Conservation (phyloP, 495 filamentous ascomycete species). For the Entonaema liquescens region DNA sequence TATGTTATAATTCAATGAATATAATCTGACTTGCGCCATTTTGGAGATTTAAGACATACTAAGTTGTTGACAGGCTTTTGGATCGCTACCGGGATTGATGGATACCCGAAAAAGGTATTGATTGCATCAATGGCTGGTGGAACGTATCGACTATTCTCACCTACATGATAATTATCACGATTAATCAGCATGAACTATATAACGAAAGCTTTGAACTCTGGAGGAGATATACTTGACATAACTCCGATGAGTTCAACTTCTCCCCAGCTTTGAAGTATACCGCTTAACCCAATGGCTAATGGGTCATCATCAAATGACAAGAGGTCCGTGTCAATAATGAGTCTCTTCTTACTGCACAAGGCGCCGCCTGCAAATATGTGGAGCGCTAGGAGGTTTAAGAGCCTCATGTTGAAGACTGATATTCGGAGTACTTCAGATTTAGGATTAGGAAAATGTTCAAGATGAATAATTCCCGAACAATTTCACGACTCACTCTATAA, state of each 20-base stretch:
- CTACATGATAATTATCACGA: conserved; percentile 9
- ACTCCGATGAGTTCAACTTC: conserved; percentile 34
- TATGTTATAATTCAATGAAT: conserved; percentile 10
- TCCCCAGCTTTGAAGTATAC: conserved; percentile 29
- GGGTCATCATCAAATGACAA: conserved; percentile 35
- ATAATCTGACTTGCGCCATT: not conserved
- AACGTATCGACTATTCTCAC: conserved; percentile 43
- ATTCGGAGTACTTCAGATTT: not conserved
- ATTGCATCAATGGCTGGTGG: conserved; percentile 46
- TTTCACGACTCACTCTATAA: too few species aligned
- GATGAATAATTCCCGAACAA: too few species aligned
- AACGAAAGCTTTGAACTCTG: not conserved
- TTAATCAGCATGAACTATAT: not conserved
- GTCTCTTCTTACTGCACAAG: conserved; percentile 19
- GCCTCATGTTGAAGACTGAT: conserved; percentile 13
- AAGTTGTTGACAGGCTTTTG: conserved; percentile 45
- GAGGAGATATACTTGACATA: conserved; percentile 22
- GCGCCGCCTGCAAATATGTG: not conserved
- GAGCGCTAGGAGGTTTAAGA: conserved; percentile 1
- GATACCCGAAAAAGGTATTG: conserved; percentile 46
- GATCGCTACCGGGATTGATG: conserved; percentile 42
- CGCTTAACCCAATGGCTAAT: conserved; percentile 22
- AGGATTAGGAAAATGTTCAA: not conserved
- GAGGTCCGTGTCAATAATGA: conserved; percentile 35
- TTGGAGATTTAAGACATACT: conserved; percentile 21